phyloP scores from a whole-genome alignment of 352 stramenopile species.

The Saprolegnia parasitica region DNA sequence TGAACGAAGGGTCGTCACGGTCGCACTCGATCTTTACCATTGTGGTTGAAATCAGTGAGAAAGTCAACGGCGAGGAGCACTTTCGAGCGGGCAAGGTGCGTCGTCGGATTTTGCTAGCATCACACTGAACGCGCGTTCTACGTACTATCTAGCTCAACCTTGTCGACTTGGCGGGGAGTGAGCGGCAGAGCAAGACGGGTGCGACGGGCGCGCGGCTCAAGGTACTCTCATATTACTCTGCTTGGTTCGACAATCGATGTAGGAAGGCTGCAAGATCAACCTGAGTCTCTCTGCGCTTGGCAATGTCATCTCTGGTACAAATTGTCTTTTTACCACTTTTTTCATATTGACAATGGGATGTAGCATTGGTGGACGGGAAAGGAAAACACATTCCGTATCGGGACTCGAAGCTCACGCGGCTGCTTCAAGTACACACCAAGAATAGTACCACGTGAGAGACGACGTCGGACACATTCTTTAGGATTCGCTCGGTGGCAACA shows the following conservation, averaged over 20 bases:
- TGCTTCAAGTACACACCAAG: constrained; percentile 51
- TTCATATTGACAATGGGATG: constrained; percentile 35
- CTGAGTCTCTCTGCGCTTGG: constrained; percentile 68
- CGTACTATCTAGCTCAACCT: constrained; percentile 54
- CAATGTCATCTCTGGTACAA: constrained; percentile 65
- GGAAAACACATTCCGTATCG: constrained; percentile 87
- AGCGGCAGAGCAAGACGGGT: constrained; percentile 80
- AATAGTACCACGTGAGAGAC: neutral
- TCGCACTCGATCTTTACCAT: constrained; percentile 86
- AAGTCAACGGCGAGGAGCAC: constrained; percentile 60
- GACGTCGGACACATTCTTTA: constrained; percentile 35
- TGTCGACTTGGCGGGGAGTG: constrained; percentile 73
- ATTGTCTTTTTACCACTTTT: neutral
- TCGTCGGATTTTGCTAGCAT: too few species aligned
- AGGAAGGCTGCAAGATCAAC: constrained; percentile 88
- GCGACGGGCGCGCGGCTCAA: constrained; percentile 75
- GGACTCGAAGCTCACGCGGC: constrained; percentile 88
- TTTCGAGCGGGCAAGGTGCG: constrained; percentile 78
- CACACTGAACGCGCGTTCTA: too few species aligned
- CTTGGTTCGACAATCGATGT: constrained; percentile 30
- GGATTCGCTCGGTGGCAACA: constrained; percentile 93
- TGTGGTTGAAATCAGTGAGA: constrained; percentile 76
- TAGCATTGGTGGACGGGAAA: constrained; percentile 78
- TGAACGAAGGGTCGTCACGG: constrained; percentile 80
- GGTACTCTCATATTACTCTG: neutral